These are phyloP conservation scores for Fusarium torulosum DNA, from an alignment of 2,329 filamentous ascomycete species.

Conservation along the genomic window DNA sequence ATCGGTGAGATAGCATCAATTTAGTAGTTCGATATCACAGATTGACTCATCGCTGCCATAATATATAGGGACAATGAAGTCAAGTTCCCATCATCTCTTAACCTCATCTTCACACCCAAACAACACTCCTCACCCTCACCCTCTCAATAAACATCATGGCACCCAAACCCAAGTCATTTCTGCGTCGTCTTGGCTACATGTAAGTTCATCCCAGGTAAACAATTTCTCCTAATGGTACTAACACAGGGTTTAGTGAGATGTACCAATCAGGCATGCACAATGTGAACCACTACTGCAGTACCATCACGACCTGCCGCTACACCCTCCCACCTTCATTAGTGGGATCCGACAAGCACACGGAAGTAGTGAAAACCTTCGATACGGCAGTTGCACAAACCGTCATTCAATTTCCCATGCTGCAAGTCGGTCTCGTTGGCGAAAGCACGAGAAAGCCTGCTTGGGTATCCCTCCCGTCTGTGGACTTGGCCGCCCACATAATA, in stretches of 20 bases:
- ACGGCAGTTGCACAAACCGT: conserved; percentile 1
- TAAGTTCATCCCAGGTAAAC: not conserved
- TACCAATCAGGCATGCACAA: conserved; percentile 14
- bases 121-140: not conserved
- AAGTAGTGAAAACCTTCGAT: not conserved
- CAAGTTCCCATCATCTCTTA: not conserved
- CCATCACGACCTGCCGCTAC: conserved; percentile 7
- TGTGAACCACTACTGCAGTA: conserved; percentile 8
- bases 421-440: conserved; percentile 3
- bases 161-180: not conserved
- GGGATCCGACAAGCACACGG: not conserved
- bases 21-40: not conserved
- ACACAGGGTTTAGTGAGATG: not conserved
- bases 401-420: not conserved
- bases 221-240: not conserved
- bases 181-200: conserved; percentile 15
- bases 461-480: not conserved
- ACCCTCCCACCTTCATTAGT: not conserved
- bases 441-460: conserved; percentile 6
- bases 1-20: not conserved
- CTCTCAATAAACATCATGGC: not conserved
- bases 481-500: conserved; percentile 9
- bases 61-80: not conserved
- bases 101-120: not conserved
- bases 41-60: not conserved